Percentiles rank a stretch among this genome's conserved stretches.
Evolutionary conservation across 1,139 yeast genomes (phyloP).

Genomic region (Meyerozyma carpophila): DNA sequence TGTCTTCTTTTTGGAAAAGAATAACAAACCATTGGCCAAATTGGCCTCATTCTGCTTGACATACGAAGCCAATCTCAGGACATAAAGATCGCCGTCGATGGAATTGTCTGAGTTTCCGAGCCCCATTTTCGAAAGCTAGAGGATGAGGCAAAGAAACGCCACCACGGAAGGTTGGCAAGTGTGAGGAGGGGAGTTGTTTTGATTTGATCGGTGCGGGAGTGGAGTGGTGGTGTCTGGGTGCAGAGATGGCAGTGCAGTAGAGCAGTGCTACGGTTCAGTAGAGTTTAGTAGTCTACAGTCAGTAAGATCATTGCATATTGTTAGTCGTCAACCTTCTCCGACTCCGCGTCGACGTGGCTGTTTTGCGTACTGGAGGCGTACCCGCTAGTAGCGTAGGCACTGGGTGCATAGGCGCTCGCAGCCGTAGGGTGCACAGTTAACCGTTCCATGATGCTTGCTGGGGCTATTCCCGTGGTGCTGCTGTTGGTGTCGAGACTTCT

Average conservation of each 20-base stretch:
- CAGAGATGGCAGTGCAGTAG: too few relatives aligned
- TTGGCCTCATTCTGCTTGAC: conserved; percentile 40
- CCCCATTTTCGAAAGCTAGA: conserved; percentile 12
- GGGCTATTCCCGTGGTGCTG: conserved; percentile 59
- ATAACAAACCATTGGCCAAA: conserved; percentile 41
- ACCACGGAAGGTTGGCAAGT: not conserved
- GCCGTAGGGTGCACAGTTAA: conserved; percentile 30
- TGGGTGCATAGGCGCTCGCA: conserved; percentile 10
- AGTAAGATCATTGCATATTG: too few relatives aligned
- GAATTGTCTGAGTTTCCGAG: conserved; percentile 20
- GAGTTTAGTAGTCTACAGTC: too few relatives aligned
- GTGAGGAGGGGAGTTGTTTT: conserved; percentile 1
- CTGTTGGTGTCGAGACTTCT: conserved; percentile 55
- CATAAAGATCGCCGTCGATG: conserved; percentile 39
- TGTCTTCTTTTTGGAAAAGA: conserved; percentile 31
- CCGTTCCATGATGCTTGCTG: conserved; percentile 57
- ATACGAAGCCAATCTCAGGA: conserved; percentile 37
- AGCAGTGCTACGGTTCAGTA: too few relatives aligned
- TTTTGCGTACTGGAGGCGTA: conserved; percentile 21
- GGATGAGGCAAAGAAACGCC: not conserved
- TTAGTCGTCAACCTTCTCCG: not conserved
- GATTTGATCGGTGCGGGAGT: conserved; percentile 1
- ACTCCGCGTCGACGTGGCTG: not conserved
- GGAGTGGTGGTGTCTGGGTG: too few relatives aligned
- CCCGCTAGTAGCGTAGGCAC: conserved; percentile 9